Conservation (phyloP, 768 basidiomycete species). For the Phaffia australis region DNA sequence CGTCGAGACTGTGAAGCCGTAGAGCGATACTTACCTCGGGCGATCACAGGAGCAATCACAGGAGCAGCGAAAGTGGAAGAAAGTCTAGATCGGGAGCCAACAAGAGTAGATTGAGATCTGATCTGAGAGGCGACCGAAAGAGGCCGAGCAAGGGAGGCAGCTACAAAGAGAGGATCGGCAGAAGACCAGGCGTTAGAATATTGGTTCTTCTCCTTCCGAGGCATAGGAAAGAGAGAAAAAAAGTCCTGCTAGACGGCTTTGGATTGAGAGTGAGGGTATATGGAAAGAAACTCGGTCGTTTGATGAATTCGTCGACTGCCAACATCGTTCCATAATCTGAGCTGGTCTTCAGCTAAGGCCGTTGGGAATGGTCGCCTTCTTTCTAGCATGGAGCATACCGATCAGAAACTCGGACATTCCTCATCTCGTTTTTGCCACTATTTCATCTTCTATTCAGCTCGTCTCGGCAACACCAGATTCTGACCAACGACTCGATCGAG, state of each 20-base stretch:
- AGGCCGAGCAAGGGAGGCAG: conserved; percentile 13
- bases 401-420: too few species aligned
- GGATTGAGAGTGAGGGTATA: too few species aligned
- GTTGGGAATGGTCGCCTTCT: not conserved
- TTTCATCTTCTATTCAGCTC: too few species aligned
- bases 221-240: too few species aligned
- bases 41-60: conserved; percentile 9
- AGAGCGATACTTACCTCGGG: conserved; percentile 6
- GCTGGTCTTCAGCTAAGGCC: not conserved
- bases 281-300: too few species aligned
- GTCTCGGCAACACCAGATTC: too few species aligned
- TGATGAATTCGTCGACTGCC: too few species aligned
- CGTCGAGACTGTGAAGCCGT: not conserved
- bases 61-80: conserved; percentile 7
- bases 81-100: conserved; percentile 6
- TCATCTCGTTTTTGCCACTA: too few species aligned
- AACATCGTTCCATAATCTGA: not conserved
- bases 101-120: conserved; percentile 14
- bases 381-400: not conserved
- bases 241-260: too few species aligned
- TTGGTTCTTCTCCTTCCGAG: too few species aligned
- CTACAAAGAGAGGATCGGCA: not conserved
- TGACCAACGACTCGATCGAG: too few species aligned
- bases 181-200: too few species aligned
- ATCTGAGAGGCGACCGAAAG: conserved; percentile 3